phyloP scores from a whole-genome alignment of 1,284 basidiomycete genomes.

The Stygiomarasmius scandens region DNA sequence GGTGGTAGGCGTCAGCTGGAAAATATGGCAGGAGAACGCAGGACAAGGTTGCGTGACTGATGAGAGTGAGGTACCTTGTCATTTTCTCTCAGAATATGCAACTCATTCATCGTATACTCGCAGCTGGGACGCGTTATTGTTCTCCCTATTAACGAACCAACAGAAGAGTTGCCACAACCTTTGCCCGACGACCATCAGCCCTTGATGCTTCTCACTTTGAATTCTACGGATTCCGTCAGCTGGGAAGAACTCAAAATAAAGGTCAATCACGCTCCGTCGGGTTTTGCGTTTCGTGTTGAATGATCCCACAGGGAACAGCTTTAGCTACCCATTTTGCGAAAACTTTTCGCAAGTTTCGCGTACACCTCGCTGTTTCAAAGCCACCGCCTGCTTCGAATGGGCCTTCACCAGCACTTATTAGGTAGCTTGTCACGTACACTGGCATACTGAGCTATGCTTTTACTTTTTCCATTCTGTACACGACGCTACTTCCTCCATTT shows the following conservation, averaged over 20 bases:
- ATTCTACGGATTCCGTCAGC: constrained; percentile 56
- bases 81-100: constrained; percentile 9
- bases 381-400: not conserved
- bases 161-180: constrained; percentile 22
- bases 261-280: constrained; percentile 37
- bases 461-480: not conserved
- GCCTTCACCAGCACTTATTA: not conserved
- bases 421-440: not conserved
- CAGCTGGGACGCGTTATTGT: constrained; percentile 74
- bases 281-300: constrained; percentile 2
- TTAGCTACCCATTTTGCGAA: constrained; percentile 49
- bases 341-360: constrained; percentile 43
- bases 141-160: constrained; percentile 53
- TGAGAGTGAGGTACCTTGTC: constrained; percentile 65
- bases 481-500: not conserved
- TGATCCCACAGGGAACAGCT: constrained; percentile 48
- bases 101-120: constrained; percentile 1
- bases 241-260: constrained; percentile 68
- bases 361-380: constrained; percentile 28
- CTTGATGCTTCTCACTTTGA: constrained; percentile 69
- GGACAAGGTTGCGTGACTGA: constrained; percentile 66
- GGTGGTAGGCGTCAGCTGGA: constrained; percentile 67
- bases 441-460: not conserved
- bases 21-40: constrained; percentile 74
- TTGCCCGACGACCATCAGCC: constrained; percentile 43